These are phyloP conservation scores for Sequoia sempervirens DNA, from an alignment of 75 land plant genomes.

Conservation along the genomic window DNA sequence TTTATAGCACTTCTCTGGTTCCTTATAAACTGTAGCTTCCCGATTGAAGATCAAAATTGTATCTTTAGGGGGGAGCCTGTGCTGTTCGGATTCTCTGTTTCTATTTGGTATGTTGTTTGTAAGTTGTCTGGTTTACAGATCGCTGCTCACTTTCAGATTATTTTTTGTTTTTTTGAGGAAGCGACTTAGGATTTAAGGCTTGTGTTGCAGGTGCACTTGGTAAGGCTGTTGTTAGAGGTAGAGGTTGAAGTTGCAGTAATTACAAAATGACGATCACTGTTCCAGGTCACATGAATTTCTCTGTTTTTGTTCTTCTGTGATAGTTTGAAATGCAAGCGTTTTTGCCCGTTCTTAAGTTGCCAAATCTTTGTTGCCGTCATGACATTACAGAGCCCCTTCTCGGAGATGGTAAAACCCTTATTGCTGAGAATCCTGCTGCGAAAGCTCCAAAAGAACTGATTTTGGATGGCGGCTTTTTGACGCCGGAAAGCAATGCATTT, in stretches of 20 bases:
- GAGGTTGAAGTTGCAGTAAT: not conserved
- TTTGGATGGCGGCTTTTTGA: conserved; percentile 53
- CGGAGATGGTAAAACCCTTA: not conserved
- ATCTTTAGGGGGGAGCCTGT: not conserved
- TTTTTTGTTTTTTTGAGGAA: too few species aligned
- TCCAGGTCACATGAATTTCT: not conserved
- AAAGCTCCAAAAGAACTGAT: conserved; percentile 12
- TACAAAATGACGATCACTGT: not conserved
- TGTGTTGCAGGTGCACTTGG: not conserved
- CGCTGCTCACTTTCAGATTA: too few species aligned
- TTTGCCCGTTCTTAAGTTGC: not conserved
- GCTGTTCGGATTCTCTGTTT: too few species aligned
- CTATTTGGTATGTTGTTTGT: too few species aligned
- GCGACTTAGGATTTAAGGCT: too few species aligned
- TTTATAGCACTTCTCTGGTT: too few species aligned
- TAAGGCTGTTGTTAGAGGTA: too few species aligned
- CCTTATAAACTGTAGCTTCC: not conserved
- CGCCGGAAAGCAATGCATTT: conserved; percentile 54
- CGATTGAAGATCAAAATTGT: not conserved
- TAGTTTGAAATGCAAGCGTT: not conserved
- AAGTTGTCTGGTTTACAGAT: too few species aligned
- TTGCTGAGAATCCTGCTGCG: not conserved
- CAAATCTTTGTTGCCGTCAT: not conserved
- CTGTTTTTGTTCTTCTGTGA: not conserved
- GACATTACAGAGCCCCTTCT: not conserved